Base-by-base conservation (phyloP, 768 basidiomycete species). In the Amanita phalloides region DNA sequence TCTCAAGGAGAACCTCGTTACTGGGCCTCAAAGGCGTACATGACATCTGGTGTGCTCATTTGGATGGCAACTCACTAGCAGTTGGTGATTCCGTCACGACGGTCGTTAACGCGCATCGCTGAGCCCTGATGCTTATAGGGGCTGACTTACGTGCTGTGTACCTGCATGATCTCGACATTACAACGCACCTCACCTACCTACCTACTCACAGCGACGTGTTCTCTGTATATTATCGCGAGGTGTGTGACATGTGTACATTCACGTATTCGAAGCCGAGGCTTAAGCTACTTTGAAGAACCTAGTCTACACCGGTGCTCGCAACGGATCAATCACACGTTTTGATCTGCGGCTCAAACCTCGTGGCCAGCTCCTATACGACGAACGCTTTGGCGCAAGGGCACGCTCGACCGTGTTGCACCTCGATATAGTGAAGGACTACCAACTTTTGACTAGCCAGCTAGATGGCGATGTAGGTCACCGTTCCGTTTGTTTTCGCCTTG, bases 191-290 rank as follows among this genome's bases (percentile, higher is more conserved):
- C 2, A 65, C 68, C 48, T 58, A 64, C 53, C 60, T 86, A 8
- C 63, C 70, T 25, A 84, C 82, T 2, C 56, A 69, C 17, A 84
- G 82, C 49, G 84, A 86, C 57, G 79, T 85, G 0, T 78, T 87
- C 55, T 64, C 83, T 2, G 64, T 85, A n/a, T 61, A 69, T 44
- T 80, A 80, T 57, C 61, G 69, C 44, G 64, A 73, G 47, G 84
- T 83, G 38, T 4, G 70, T 58, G 9, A 23, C 13, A 7, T 43
- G 44, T 33, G 10, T 38, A 48, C 41, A 38, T 38, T 42, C 3
- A 33, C 39, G 25, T 23, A 42, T 20, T 25, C 46, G 37, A 49
- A 7, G 26, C 42, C 23, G 36, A 6, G 0, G 13, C 36, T 49
- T 45, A 42, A 48, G 13, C 45, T 54, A 48, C 28, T 51, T 3